phyloP scores from a whole-genome alignment of 371 early-diverging fungal genomes.

The Batkoa obscura region DNA sequence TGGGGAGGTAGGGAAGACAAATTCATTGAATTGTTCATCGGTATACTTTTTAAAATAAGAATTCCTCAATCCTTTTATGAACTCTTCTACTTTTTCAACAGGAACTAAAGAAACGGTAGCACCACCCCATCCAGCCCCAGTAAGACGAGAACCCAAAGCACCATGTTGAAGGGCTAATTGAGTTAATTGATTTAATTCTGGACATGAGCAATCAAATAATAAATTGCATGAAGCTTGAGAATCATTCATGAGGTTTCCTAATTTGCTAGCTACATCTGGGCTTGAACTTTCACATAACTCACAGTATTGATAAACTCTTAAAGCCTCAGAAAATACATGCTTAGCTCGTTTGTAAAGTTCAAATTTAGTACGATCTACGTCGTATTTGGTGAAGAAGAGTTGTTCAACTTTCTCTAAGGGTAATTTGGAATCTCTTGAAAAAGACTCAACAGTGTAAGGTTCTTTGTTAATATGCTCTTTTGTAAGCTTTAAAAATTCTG shows the following conservation, averaged over 20 bases:
- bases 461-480: slow-evolving; percentile 1
- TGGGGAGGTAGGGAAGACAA: slow-evolving; percentile 38
- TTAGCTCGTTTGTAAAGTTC: slow-evolving; percentile 56
- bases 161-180: slow-evolving; percentile 39
- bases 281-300: slow-evolving; percentile 29
- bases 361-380: slow-evolving; percentile 48
- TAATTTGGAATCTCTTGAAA: slow-evolving; percentile 33
- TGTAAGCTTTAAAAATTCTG: background rate
- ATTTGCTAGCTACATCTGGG: slow-evolving; percentile 14
- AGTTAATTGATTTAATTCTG: slow-evolving; percentile 70
- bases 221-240: slow-evolving; percentile 68
- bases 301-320: slow-evolving; percentile 61
- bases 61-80: slow-evolving; percentile 41
- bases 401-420: slow-evolving; percentile 27
- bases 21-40: slow-evolving; percentile 24
- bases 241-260: slow-evolving; percentile 78
- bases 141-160: slow-evolving; percentile 62
- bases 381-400: slow-evolving; percentile 40
- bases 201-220: slow-evolving; percentile 71
- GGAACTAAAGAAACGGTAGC: slow-evolving; percentile 71
- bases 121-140: slow-evolving; percentile 96
- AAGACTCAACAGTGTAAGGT: slow-evolving; percentile 32
- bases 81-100: slow-evolving; percentile 31
- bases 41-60: slow-evolving; percentile 42
- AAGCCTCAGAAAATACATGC: slow-evolving; percentile 69